A percentile compares a stretch with the other conserved stretches of the same genome.
Conservation (phyloP, 257 asterid species). For the Ligustrum vulgare region DNA sequence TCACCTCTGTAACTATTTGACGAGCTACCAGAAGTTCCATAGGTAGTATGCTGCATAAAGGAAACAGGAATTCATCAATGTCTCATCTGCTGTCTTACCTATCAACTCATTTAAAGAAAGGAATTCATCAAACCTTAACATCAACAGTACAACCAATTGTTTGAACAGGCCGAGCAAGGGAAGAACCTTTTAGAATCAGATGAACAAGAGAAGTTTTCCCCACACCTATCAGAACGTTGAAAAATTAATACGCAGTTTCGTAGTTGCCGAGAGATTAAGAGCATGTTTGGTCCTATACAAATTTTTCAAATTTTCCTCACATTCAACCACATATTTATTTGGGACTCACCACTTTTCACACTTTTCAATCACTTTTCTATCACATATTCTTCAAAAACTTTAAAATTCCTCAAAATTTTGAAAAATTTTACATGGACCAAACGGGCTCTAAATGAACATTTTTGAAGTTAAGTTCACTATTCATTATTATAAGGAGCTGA, state of each 20-base stretch:
- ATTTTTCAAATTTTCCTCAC: too few species aligned
- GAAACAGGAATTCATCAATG: constrained; percentile 15
- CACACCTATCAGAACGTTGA: constrained; percentile 35
- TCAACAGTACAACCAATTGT: constrained; percentile 53
- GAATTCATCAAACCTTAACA: constrained; percentile 41
- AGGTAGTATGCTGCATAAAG: constrained; percentile 69
- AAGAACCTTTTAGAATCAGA: constrained; percentile 50
- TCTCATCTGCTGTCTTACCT: constrained; percentile 14
- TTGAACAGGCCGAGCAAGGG: constrained; percentile 42
- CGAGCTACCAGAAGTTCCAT: constrained; percentile 72
- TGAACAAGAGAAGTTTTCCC: constrained; percentile 56
- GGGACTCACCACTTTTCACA: too few species aligned
- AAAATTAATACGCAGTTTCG: not conserved
- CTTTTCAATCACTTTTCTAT: too few species aligned
- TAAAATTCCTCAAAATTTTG: too few species aligned
- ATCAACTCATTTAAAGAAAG: constrained; percentile 16
- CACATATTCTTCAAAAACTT: too few species aligned
- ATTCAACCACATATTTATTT: too few species aligned
- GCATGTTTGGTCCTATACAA: too few species aligned
- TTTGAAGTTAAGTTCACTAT: not conserved
- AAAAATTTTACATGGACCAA: too few species aligned
- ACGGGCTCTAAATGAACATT: not conserved
- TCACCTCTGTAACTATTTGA: constrained; percentile 68
- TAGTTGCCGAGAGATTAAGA: not conserved
- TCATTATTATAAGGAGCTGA: not conserved